Conservation (phyloP, 106 monocot species). For the Apostasia ramifera region DNA sequence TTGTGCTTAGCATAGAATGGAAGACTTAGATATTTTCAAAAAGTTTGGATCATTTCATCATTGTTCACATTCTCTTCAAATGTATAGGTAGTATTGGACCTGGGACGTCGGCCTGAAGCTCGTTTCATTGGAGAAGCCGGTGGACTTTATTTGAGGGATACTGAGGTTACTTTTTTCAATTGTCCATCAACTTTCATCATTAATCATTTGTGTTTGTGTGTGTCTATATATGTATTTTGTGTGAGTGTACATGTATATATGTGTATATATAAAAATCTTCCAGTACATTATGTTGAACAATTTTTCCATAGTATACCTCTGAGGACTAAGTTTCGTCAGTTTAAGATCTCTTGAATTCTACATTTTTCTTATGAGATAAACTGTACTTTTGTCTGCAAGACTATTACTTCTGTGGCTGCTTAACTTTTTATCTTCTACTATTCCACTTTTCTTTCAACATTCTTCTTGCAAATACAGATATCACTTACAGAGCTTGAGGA, state of each 20-base stretch:
- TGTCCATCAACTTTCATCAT: neutral
- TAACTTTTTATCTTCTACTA: too few species aligned
- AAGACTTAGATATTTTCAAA: neutral
- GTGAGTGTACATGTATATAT: too few species aligned
- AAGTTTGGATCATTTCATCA: neutral
- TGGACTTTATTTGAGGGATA: slow-evolving; percentile 74
- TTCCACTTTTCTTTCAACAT: neutral
- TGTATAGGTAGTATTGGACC: slow-evolving; percentile 56
- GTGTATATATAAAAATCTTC: too few species aligned
- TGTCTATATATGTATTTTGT: too few species aligned
- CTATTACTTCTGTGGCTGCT: neutral
- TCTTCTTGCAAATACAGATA: slow-evolving; percentile 33
- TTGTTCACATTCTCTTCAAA: neutral
- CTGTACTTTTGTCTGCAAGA: neutral
- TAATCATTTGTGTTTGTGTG: neutral
- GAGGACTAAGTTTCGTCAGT: neutral
- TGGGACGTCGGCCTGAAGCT: slow-evolving; percentile 89
- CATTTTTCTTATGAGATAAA: neutral
- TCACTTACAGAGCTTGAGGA: slow-evolving; percentile 74
- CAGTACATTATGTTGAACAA: too few species aligned
- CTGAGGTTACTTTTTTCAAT: slow-evolving; percentile 40
- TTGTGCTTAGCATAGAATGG: neutral
- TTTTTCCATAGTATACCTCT: too few species aligned
- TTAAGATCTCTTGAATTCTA: neutral
- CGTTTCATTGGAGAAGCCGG: slow-evolving; percentile 85